Evolutionary conservation across 345 rosid species (phyloP).

Genomic region (Physaria fendleri): DNA sequence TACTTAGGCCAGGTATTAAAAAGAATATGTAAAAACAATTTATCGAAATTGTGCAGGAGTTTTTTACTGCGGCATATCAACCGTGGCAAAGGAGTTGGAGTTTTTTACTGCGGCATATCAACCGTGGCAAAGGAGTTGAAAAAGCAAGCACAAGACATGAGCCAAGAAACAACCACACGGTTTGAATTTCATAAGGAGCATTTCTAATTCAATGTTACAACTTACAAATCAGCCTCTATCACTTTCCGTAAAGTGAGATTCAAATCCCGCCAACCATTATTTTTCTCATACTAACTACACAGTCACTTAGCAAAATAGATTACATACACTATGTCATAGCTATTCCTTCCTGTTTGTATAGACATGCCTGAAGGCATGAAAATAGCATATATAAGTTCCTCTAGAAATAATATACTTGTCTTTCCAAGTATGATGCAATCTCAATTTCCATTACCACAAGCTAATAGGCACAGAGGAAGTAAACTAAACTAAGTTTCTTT

Average conservation of each 20-base stretch:
- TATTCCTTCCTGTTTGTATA: slow-evolving; percentile 26
- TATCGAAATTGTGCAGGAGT: slow-evolving; percentile 56
- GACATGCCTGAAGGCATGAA: slow-evolving; percentile 28
- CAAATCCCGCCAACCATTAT: slow-evolving; percentile 10
- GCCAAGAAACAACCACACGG: slow-evolving; percentile 64
- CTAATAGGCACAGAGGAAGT: slow-evolving; percentile 1
- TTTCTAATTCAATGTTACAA: slow-evolving; percentile 45
- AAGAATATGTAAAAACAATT: not conserved
- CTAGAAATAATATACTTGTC: not conserved
- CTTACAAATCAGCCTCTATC: slow-evolving; percentile 17
- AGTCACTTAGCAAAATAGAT: slow-evolving; percentile 26
- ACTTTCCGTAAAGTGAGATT: slow-evolving; percentile 18
- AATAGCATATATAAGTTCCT: slow-evolving; percentile 16
- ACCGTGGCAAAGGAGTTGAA: slow-evolving; percentile 79
- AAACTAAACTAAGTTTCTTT: not conserved
- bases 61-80: too few relatives aligned
- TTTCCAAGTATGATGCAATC: not conserved
- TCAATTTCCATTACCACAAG: slow-evolving; percentile 11
- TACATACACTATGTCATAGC: slow-evolving; percentile 7
- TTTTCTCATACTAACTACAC: slow-evolving; percentile 27
- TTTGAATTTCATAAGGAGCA: slow-evolving; percentile 93
- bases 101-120: slow-evolving; percentile 90
- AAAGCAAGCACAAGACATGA: slow-evolving; percentile 60
- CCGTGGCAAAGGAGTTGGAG: too few relatives aligned
- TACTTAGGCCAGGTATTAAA: not conserved